Evolutionary conservation across 768 basidiomycete species (phyloP).

Genomic region (Termitomyces sp.): DNA sequence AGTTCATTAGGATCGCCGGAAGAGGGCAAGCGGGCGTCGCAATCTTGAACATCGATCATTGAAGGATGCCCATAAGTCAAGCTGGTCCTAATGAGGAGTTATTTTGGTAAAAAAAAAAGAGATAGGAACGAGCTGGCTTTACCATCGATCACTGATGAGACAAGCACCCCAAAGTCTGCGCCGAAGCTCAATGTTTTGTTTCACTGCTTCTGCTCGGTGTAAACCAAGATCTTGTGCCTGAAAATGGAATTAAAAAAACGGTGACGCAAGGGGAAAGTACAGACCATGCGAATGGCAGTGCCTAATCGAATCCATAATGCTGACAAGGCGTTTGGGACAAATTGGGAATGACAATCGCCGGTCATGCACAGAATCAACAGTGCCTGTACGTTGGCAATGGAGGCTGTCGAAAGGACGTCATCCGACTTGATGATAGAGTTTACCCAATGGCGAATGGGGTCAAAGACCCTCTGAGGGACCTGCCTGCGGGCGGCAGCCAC

Average conservation of each 20-base stretch:
- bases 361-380: conserved; percentile 82
- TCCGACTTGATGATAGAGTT: conserved; percentile 84
- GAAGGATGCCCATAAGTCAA: conserved; percentile 89
- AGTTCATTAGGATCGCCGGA: conserved; percentile 74
- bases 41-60: conserved; percentile 96
- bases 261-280: conserved; percentile 16
- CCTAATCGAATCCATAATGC: conserved; percentile 84
- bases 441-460: conserved; percentile 82
- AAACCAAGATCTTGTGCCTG: conserved; percentile 96
- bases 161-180: conserved; percentile 93
- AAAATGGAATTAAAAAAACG: neutral
- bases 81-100: conserved; percentile 53
- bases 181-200: conserved; percentile 78
- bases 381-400: conserved; percentile 83
- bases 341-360: conserved; percentile 88
- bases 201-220: conserved; percentile 86
- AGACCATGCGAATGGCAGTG: conserved; percentile 88
- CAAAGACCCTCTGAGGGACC: conserved; percentile 81
- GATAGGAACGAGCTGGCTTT: conserved; percentile 17
- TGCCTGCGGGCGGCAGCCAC: conserved; percentile 84
- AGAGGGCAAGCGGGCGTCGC: conserved; percentile 89
- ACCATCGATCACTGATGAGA: conserved; percentile 94
- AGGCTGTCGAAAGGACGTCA: conserved; percentile 85
- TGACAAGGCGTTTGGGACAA: conserved; percentile 79
- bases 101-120: neutral